Base-by-base conservation (phyloP, 2,329 filamentous ascomycete genomes). In the Ophiosphaerella korrae region DNA sequence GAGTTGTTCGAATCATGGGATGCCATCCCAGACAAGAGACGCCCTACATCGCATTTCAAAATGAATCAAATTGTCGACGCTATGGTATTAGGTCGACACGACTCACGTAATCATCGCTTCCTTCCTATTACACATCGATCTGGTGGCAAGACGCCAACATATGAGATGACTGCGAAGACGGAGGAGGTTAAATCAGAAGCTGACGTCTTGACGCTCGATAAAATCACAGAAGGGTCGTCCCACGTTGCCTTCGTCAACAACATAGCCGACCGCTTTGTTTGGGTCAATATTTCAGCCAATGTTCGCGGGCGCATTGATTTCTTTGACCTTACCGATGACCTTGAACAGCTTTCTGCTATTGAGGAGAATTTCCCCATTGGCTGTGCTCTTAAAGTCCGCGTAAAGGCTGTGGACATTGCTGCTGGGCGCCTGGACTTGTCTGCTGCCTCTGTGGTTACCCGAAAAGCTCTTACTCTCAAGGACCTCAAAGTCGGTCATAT, bases 161-260 rank as follows among this genome's bases (percentile, higher is more conserved):
- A 93, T 52, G 94, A 99, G 72, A 82, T 97, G 45, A 94, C 92
- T 3, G 84, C 88, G 3, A 97, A 92, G 75, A 88, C 84, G 45
- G 77, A 79, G 50, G 66, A 82, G 34, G 59, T 78, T 38, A 71
- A 77, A n/a, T 72, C 70, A 50, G 83, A 88, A 51, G 72, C 87
- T 35, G 80, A 86, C 45, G 77, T 87, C 1, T 77, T 96, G 39
- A 85, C 85, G 7, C 77, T 97, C 29, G 86, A 90, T 23, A 84
- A 89, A 52, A 77, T 99, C 55, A 80, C 88, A 63, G 77, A 84
- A 43, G 92, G 88, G 14, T 87, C 88, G 14, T 84, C 82, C 2
- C 86, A 89, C 74, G 74, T 95, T 43, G 92, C 88, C 1, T 97
- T 93, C 67, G 85, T 99, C 69, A 99, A 97, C 80, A 97, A 97